These are phyloP conservation scores for Suillus cothurnatus DNA, from an alignment of 768 basidiomycete species.

Conservation along the genomic window DNA sequence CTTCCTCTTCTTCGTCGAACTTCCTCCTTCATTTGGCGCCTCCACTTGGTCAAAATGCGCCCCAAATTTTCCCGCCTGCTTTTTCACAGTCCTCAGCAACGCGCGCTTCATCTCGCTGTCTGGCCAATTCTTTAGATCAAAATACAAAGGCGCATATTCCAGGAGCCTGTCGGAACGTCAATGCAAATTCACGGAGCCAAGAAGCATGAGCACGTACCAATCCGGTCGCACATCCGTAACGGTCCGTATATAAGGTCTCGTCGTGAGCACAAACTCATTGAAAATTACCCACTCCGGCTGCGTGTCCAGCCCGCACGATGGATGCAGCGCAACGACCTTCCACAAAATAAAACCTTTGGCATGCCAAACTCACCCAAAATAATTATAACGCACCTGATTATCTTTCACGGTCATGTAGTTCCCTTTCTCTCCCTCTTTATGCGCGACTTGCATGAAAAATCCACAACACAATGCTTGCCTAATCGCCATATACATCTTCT, in stretches of 20 bases:
- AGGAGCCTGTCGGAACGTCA: constrained; percentile 48
- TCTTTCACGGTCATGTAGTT: constrained; percentile 93
- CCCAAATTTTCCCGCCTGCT: constrained; percentile 48
- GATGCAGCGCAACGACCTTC: constrained; percentile 49
- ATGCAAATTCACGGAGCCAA: constrained; percentile 1
- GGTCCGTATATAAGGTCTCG: constrained; percentile 85
- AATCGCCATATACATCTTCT: constrained; percentile 73
- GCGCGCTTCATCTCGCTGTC: constrained; percentile 74
- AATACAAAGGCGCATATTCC: constrained; percentile 68
- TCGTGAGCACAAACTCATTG: constrained; percentile 95
- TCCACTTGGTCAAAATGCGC: not conserved
- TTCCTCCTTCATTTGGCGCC: constrained; percentile 12
- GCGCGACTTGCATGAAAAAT: constrained; percentile 98
- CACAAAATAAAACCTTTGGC: not conserved
- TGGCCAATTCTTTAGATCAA: constrained; percentile 63
- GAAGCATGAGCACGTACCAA: constrained; percentile 56
- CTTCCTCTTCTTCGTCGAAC: constrained; percentile 21
- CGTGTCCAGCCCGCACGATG: constrained; percentile 83
- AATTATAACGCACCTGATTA: constrained; percentile 65
- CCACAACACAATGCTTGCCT: constrained; percentile 86
- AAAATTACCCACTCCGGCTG: constrained; percentile 92
- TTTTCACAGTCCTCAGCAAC: constrained; percentile 54
- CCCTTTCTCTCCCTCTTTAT: constrained; percentile 90
- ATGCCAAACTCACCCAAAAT: not conserved
- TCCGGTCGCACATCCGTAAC: constrained; percentile 86